Base-by-base conservation (phyloP, 1,139 yeast species). In the Yamadazyma songkhlaensis region DNA sequence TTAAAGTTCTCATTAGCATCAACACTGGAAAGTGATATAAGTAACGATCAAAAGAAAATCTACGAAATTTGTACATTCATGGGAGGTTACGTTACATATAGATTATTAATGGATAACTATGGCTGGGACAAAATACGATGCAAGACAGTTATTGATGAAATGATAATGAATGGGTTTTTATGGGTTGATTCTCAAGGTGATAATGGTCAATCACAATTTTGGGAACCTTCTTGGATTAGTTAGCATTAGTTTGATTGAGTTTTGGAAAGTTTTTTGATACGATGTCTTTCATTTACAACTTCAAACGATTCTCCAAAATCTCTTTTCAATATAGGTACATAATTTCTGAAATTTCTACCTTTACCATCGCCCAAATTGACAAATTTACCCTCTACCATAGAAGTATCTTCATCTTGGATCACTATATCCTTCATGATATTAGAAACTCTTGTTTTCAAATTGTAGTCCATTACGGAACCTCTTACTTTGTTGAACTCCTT, bases 131-230 rank as follows among this genome's bases (percentile, higher is more conserved):
- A 55, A 9, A 65, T 74, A 2, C 64, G 96, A 39, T 74, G 87
- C 41, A 70, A 72, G 45, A 64, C 81, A 0, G 84, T 81, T 9
- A 57, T 90, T 13, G 82, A 84, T 34, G 94, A 85, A 41, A 81
- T 89, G 87, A 83, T 88, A 3, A 71, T 84, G 53, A 75, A 74
- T 35, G 96, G 97, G 9, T 67, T 87, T 35, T 63, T 89, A 20
- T 89, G 97, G 97, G 66, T 88, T 1, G 97, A 89, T 53, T 58
- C 60, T 3, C 85, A 78, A 49, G 79, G 74, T 9, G 45, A 44
- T 0, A 47, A 46, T 13, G 63, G 62, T 0, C 88, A 79, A 45
- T 58, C 59, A 22, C 74, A 70, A 47, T 87, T 74, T 53, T 87
- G 95, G 95, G 77, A 63, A 45, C 77, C 72, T 3, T 67, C 72